Base-by-base conservation (phyloP, 2,329 filamentous ascomycete genomes). In the Decorospora gaudefroyi region DNA sequence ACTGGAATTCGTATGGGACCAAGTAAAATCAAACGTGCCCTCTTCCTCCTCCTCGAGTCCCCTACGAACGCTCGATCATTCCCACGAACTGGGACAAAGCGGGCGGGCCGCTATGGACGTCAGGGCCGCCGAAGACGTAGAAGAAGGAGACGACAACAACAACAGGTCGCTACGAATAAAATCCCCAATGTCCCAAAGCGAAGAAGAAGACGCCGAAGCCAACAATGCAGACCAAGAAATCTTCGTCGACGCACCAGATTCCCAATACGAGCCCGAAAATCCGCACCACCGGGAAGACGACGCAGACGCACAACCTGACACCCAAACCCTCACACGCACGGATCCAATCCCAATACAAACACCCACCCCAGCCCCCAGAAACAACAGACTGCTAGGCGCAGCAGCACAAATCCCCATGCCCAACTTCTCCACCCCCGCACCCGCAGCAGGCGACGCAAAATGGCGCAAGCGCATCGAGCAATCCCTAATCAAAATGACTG, bases 1-100 rank as follows among this genome's bases (percentile, higher is more conserved):
- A 71, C 82, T 99, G n/a, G 93, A 99, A 72, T 99, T 97, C 62
- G 92, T 99, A 26, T 99, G 93, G 93, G 90, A 96, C 59, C 93
- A 97, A 70, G 92, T 99, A 60, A 95, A 93, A 71, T 87, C 86
- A 58, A 96, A 92, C 61, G 82, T 78, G 6, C 71, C 83, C 8
- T 83, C 86, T 12, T 84, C 85, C 0, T 70, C 25, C 74, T 84
- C 26, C 68, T 79, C 61, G 4, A 72, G 61, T 12, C 67, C 71
- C 2, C 51, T 67, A 12, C 71, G 68, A 26, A 67, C 71, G 11
- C 57, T 72, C 6, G 46, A 67, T 17, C 66, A 69, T 36, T 59
- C 65, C 29, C 49, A 57, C 29, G 44, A 47, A 17, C 43, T 65
- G 27, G 78, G 80, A 8, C 47, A 48, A 6, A 82, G 78, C 50